phyloP scores from a whole-genome alignment of 2,329 filamentous ascomycete species.

The Bipolaris victoriae region DNA sequence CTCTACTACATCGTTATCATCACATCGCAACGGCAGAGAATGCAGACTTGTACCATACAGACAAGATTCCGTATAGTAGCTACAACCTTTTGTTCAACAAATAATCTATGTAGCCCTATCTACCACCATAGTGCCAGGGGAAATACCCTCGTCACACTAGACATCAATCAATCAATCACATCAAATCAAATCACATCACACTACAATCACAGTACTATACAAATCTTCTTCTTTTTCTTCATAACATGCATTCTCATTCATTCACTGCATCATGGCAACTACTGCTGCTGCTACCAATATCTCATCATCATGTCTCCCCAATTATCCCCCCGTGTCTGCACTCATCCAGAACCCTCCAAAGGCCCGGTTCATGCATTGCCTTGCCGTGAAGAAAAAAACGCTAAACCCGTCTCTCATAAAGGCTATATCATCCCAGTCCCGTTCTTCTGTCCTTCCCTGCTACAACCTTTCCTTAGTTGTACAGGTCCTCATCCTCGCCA shows the following conservation, averaged over 20 bases:
- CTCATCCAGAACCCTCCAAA: slow-evolving; percentile 22
- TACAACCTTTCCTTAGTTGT: slow-evolving; percentile 69
- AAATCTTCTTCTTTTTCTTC: not conserved
- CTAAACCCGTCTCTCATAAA: slow-evolving; percentile 23
- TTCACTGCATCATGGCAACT: slow-evolving; percentile 6
- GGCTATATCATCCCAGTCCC: slow-evolving; percentile 15
- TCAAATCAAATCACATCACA: too few relatives aligned
- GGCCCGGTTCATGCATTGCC: slow-evolving; percentile 14
- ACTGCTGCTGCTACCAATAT: slow-evolving; percentile 8
- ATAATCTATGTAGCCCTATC: not conserved
- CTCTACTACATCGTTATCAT: too few relatives aligned
- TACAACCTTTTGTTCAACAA: too few relatives aligned
- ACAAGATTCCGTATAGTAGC: too few relatives aligned
- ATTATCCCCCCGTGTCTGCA: slow-evolving; percentile 21
- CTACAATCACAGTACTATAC: not conserved
- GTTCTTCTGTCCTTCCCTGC: slow-evolving; percentile 1
- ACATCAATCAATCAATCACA: not conserved
- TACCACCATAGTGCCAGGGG: too few relatives aligned
- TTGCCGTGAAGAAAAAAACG: slow-evolving; percentile 20
- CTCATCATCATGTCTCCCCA: slow-evolving; percentile 12
- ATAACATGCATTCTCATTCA: slow-evolving; percentile 21
- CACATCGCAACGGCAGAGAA: too few relatives aligned
- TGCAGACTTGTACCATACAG: too few relatives aligned
- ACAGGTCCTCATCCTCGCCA: slow-evolving; percentile 95
- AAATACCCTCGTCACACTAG: not conserved